Percentiles rank a stretch among this genome's conserved stretches.
These are phyloP conservation scores for Nevesoporus exiguus DNA, from an alignment of 768 basidiomycete species.

Conservation along the genomic window DNA sequence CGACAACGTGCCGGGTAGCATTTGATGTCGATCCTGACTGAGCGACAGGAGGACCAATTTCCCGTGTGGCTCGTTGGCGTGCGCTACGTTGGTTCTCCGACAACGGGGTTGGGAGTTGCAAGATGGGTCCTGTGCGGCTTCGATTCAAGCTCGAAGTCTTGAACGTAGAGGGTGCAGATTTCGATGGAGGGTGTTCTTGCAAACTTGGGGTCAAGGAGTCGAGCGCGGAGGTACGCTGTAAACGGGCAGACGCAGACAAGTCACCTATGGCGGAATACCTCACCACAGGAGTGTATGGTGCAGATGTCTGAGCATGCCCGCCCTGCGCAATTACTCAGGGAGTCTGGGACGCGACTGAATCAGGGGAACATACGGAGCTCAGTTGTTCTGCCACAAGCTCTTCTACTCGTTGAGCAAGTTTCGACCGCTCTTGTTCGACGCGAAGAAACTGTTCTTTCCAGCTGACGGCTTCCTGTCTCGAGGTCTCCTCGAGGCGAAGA, in stretches of 20 bases:
- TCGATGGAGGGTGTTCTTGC: slow-evolving; percentile 31
- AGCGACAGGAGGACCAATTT: neutral
- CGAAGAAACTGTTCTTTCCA: slow-evolving; percentile 82
- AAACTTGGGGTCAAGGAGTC: slow-evolving; percentile 24
- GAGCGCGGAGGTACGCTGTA: slow-evolving; percentile 14
- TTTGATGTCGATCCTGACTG: slow-evolving; percentile 12
- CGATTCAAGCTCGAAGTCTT: slow-evolving; percentile 12
- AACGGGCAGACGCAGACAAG: slow-evolving; percentile 29
- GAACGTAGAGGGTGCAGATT: slow-evolving; percentile 31
- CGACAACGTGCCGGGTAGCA: slow-evolving; percentile 32
- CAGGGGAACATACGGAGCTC: slow-evolving; percentile 35
- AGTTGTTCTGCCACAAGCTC: slow-evolving; percentile 53
- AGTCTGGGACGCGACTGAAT: neutral
- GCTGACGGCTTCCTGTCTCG: slow-evolving; percentile 50
- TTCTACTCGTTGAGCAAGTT: slow-evolving; percentile 53
- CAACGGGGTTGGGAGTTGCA: slow-evolving; percentile 30
- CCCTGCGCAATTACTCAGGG: slow-evolving; percentile 10
- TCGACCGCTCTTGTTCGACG: slow-evolving; percentile 65
- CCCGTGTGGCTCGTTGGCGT: slow-evolving; percentile 21
- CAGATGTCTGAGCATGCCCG: slow-evolving; percentile 13
- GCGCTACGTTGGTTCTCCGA: slow-evolving; percentile 29
- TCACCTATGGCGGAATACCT: slow-evolving; percentile 21
- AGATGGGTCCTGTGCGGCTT: slow-evolving; percentile 7
- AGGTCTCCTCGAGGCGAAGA: slow-evolving; percentile 43
- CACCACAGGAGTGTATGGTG: slow-evolving; percentile 36